Conservation (phyloP, 2,329 filamentous ascomycete genomes). For the Fusarium sp. region DNA sequence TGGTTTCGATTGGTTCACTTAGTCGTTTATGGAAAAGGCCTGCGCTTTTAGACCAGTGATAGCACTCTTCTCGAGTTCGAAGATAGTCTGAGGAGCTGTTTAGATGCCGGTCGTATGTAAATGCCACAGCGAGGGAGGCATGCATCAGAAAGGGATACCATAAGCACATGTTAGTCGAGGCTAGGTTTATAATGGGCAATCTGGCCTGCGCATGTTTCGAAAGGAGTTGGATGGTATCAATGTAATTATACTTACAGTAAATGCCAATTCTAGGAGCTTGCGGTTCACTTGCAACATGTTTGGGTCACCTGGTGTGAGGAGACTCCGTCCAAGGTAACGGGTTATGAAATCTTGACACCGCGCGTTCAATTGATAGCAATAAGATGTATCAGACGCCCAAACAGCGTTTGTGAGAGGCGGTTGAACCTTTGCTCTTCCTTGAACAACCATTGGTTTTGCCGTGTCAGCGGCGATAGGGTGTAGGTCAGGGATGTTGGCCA, state of each 20-base stretch:
- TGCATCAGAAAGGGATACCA: slow-evolving; percentile 59
- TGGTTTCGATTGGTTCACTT: slow-evolving; percentile 44
- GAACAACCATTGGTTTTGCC: slow-evolving; percentile 26
- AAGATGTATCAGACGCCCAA: slow-evolving; percentile 48
- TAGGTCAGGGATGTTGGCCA: slow-evolving; percentile 49
- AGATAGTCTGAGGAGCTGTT: slow-evolving; percentile 33
- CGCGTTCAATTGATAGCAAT: slow-evolving; percentile 49
- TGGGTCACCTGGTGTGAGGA: slow-evolving; percentile 50
- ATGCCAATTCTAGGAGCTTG: slow-evolving; percentile 51
- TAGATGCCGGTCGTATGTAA: slow-evolving; percentile 52
- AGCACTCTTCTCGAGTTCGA: slow-evolving; percentile 52
- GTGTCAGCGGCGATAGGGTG: slow-evolving; percentile 46
- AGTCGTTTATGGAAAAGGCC: slow-evolving; percentile 52
- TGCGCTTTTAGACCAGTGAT: slow-evolving; percentile 56
- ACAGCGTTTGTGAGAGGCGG: slow-evolving; percentile 44
- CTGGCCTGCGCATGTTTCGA: not conserved
- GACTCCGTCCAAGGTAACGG: slow-evolving; percentile 51
- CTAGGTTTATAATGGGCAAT: not conserved
- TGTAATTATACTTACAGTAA: slow-evolving; percentile 46
- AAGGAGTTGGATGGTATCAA: not conserved
- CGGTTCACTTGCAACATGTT: slow-evolving; percentile 52
- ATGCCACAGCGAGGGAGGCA: slow-evolving; percentile 54
- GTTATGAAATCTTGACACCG: slow-evolving; percentile 55
- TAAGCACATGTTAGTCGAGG: not conserved
- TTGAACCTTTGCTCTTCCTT: slow-evolving; percentile 32